phyloP scores from a whole-genome alignment of 2,329 filamentous ascomycete genomes.

The Epichloe typhina region DNA sequence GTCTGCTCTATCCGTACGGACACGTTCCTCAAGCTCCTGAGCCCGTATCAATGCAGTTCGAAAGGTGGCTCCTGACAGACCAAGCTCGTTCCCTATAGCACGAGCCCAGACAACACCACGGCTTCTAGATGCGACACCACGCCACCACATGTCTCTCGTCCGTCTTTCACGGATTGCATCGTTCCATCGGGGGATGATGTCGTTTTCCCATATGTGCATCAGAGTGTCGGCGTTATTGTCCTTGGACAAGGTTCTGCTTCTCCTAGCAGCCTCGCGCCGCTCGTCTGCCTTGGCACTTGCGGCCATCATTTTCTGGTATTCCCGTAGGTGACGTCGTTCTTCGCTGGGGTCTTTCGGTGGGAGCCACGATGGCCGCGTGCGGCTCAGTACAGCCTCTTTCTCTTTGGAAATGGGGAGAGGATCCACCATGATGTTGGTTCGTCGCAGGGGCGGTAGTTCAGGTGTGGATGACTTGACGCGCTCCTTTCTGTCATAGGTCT shows the following conservation, averaged over 20 bases:
- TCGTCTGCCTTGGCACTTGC: slow-evolving; percentile 46
- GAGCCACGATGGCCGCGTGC: slow-evolving; percentile 72
- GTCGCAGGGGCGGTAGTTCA: slow-evolving; percentile 55
- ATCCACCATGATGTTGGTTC: slow-evolving; percentile 71
- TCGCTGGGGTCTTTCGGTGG: slow-evolving; percentile 82
- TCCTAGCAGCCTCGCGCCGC: slow-evolving; percentile 40
- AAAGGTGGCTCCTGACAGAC: slow-evolving; percentile 54
- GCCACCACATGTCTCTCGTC: slow-evolving; percentile 72
- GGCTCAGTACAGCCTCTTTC: slow-evolving; percentile 70
- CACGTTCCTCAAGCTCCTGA: slow-evolving; percentile 44
- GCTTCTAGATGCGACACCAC: slow-evolving; percentile 57
- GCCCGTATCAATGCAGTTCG: slow-evolving; percentile 57
- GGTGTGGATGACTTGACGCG: slow-evolving; percentile 55
- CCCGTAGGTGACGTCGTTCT: slow-evolving; percentile 74
- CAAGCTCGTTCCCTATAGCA: slow-evolving; percentile 62
- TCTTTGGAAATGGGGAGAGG: slow-evolving; percentile 74
- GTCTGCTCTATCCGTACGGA: slow-evolving; percentile 36
- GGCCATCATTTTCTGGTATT: slow-evolving; percentile 76
- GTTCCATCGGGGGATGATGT: slow-evolving; percentile 65
- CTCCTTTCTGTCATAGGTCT: slow-evolving; percentile 29
- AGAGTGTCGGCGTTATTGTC: slow-evolving; percentile 41
- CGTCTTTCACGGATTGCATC: slow-evolving; percentile 53
- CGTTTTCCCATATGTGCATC: slow-evolving; percentile 59
- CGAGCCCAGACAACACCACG: slow-evolving; percentile 56
- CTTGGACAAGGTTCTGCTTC: slow-evolving; percentile 36